Evolutionary conservation across 257 asterid genomes (phyloP), one percentile per base, ranked within the genome.

Genomic region (Lycium ferocissimum): DNA sequence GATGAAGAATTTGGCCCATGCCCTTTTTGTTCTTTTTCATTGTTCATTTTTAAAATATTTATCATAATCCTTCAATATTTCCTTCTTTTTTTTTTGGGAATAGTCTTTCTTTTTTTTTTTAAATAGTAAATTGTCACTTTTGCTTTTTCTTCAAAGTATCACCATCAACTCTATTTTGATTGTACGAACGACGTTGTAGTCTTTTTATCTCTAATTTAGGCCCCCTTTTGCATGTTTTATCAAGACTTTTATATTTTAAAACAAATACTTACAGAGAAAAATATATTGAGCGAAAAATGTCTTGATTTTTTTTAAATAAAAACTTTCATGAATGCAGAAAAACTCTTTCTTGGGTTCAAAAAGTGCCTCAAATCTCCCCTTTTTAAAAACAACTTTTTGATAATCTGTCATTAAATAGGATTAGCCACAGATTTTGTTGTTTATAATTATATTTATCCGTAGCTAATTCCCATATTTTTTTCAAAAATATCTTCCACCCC

Each of bases 1-100:
- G 85, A 72, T 83, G 84, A 65, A 35, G 40, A 79, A 51, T 57
- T 66, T 85, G 90, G 75, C 43, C 88, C 81, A 61, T 86, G n/a
- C 43, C 87, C 85, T 82, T 88, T 90, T 86, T 90, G 92, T 88
- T 89, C 80, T 53, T 83, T 89, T 76, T 79, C 35, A 56, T 84
- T 59, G 9, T 81, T 35, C 22, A n/a, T 9, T 58, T 80, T 61
- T 0, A 0, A 26, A 49, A 49, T 51, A 49, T 81, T 40, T n/a
- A 45, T 81, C 73, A 54, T 22, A 20, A 37, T 35, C 17, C 9
- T 57, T 57, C 13, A 58, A 37, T 56, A n/a, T 58, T 37, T 35
- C 37, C 5, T 2, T 2, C 5, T 40, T 40, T 40, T 40, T 40
- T 40, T 40, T 40, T 67, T 5, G 2, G 2, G 37, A 58, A 17